Base-by-base conservation (phyloP, 2,329 filamentous ascomycete genomes). In the Talaromyces amestolkiae region DNA sequence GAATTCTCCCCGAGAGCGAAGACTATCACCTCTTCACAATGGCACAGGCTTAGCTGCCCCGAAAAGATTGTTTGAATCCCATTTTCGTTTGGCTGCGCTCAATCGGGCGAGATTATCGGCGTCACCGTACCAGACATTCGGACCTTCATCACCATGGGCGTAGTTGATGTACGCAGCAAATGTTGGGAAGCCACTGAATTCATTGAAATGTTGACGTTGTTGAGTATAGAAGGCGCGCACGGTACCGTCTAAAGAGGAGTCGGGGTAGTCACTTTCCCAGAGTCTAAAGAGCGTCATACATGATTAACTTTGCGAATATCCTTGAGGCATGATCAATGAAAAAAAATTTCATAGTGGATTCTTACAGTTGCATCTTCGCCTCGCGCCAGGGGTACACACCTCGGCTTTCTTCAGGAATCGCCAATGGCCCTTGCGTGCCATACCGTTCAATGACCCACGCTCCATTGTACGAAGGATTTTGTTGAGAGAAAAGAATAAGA, bases 121-220 rank as follows among this genome's bases (percentile, higher is more conserved):
- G 7, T 58, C 47, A 3, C 70, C 65, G 31, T 75, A 75, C 43
- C 68, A 69, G 13, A 65, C 67, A 61, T 69, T 70, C 11, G 63
- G 41, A 15, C 51, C 68, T 64, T 76, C 75, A 45, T 76, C 74
- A 7, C 74, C 72, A 35, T 70, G 67, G 2, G 69, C 73, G 65
- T 75, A 75, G 56, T 68, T 74, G 13, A 75, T 66, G 49, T 75
- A 76, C 0, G 73, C 68, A 8, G 59, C 64, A n/a, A 66, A 51
- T 5, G 51, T 33, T 17, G 31, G 19, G 33, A 63, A 58, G 9
- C 64, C 64, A 10, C 64, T 66, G 19, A 65, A 61, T 35, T 65
- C 63, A 27, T 65, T 43, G 31, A 65, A 65, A 43, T 65, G 63
- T 35, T 65, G 58, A 1, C 63, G 63, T 47, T 65, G 49, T 31